These are phyloP conservation scores for Beauveria caledonica DNA, from an alignment of 2,329 filamentous ascomycete species.

Conservation along the genomic window DNA sequence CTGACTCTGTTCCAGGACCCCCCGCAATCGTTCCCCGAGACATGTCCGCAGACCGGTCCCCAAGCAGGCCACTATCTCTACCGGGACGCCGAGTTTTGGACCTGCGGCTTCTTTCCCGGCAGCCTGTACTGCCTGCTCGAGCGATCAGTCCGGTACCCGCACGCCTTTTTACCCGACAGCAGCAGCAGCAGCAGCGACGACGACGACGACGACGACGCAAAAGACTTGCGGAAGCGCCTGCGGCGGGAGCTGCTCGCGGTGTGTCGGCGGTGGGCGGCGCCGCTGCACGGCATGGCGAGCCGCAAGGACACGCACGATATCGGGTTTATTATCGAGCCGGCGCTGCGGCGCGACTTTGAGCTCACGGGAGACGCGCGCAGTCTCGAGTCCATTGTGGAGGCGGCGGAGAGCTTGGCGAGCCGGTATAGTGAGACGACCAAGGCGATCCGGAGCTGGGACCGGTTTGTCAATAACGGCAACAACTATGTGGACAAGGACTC, in stretches of 20 bases:
- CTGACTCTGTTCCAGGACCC: not conserved
- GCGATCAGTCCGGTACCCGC: slow-evolving; percentile 23
- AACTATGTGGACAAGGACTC: slow-evolving; percentile 20
- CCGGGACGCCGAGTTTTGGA: slow-evolving; percentile 31
- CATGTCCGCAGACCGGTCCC: slow-evolving; percentile 21
- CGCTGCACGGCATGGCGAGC: slow-evolving; percentile 28
- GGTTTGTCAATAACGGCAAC: slow-evolving; percentile 22
- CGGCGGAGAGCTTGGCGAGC: slow-evolving; percentile 35
- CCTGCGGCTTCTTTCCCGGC: slow-evolving; percentile 34
- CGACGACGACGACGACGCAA: not conserved
- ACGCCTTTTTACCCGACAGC: not conserved
- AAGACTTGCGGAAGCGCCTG: not conserved
- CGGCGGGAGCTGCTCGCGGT: slow-evolving; percentile 16
- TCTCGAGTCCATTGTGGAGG: slow-evolving; percentile 31
- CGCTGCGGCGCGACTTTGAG: slow-evolving; percentile 38
- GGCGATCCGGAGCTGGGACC: slow-evolving; percentile 43
- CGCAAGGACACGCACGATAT: slow-evolving; percentile 46
- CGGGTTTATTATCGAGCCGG: slow-evolving; percentile 44
- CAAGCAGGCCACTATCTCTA: slow-evolving; percentile 20
- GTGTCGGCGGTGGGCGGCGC: slow-evolving; percentile 24
- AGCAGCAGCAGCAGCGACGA: too few species aligned
- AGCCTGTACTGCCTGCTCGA: slow-evolving; percentile 28
- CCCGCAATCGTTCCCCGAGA: slow-evolving; percentile 23
- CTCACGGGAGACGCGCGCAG: slow-evolving; percentile 32
- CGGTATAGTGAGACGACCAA: slow-evolving; percentile 32